A percentile compares a stretch with the other conserved stretches of the same genome.
These are phyloP conservation scores for Aspergillus sp. DNA, from an alignment of 2,329 filamentous ascomycete species.

Conservation along the genomic window DNA sequence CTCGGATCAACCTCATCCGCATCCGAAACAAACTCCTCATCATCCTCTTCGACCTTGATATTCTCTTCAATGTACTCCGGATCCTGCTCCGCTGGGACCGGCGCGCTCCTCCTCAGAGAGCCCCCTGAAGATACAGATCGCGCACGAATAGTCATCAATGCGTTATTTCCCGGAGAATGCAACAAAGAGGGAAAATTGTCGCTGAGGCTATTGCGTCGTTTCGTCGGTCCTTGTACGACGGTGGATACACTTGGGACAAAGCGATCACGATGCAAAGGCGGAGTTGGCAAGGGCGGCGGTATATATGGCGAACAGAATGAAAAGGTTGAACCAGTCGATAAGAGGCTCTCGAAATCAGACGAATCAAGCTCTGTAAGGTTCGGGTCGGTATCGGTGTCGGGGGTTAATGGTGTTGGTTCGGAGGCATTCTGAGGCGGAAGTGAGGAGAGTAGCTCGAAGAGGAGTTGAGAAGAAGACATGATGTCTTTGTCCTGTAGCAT, in stretches of 20 bases:
- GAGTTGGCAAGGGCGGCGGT: background rate
- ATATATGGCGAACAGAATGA: background rate
- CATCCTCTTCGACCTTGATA: background rate
- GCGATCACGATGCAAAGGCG: background rate
- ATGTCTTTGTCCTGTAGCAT: background rate
- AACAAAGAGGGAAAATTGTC: background rate
- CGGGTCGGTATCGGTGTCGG: background rate
- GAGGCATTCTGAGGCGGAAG: background rate
- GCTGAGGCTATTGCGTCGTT: background rate
- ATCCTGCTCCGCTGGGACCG: background rate
- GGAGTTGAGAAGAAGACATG: background rate
- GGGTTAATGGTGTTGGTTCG: background rate
- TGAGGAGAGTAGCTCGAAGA: background rate
- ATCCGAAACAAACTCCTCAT: background rate
- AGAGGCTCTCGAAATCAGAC: background rate
- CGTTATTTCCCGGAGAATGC: background rate
- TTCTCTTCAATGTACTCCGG: background rate
- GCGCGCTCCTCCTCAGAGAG: background rate
- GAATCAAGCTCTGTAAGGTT: background rate
- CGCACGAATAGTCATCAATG: background rate
- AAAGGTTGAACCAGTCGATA: background rate
- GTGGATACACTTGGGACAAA: background rate
- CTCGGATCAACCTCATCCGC: background rate
- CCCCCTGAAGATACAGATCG: background rate
- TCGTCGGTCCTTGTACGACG: background rate